These are phyloP conservation scores for Solanum etuberosum DNA, from an alignment of 257 asterid genomes.

Conservation along the genomic window DNA sequence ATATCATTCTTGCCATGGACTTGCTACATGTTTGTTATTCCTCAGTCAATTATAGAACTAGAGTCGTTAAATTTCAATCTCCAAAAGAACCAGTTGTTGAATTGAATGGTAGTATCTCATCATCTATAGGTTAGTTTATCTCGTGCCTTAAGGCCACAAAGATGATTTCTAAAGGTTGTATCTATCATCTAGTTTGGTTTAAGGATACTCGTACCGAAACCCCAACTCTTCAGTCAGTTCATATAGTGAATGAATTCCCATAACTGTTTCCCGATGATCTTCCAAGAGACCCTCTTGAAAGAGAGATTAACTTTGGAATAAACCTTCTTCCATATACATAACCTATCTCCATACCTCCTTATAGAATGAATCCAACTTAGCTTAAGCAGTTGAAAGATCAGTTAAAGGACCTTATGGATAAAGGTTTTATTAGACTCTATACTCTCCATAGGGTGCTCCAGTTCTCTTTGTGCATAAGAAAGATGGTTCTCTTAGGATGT, in stretches of 20 bases:
- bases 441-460: neutral
- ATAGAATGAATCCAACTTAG: neutral
- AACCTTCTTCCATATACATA: neutral
- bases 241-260: neutral
- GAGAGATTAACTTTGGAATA: neutral
- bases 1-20: neutral
- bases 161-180: neutral
- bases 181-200: neutral
- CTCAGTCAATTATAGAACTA: neutral
- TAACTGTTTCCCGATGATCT: neutral
- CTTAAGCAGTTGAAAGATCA: neutral
- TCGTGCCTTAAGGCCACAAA: neutral
- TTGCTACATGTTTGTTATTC: neutral
- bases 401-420: neutral
- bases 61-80: neutral
- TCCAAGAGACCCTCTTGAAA: neutral
- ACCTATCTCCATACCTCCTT: neutral
- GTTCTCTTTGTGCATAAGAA: neutral
- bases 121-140: neutral
- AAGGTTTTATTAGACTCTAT: neutral
- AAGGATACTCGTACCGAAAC: neutral
- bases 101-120: neutral
- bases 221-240: neutral
- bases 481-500: neutral
- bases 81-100: neutral